Evolutionary conservation across 805 yeast species (phyloP).

Genomic region (Ogataea ganodermae): DNA sequence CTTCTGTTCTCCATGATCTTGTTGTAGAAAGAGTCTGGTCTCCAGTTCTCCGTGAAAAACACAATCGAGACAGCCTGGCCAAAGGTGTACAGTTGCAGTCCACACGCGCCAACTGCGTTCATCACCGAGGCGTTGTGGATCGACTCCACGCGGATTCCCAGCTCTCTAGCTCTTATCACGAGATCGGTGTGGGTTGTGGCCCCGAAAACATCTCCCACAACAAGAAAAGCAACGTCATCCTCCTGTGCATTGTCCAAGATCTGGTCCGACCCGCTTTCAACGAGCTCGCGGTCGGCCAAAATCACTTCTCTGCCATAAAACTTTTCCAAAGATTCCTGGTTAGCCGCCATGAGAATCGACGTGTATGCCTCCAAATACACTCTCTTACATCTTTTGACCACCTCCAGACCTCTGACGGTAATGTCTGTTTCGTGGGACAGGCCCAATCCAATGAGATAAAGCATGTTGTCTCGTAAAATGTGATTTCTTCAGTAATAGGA

Average conservation of each 20-base stretch:
- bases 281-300: conserved; percentile 92
- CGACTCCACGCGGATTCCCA: conserved; percentile 73
- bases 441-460: conserved; percentile 90
- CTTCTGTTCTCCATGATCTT: conserved; percentile 86
- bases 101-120: conserved; percentile 99
- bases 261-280: conserved; percentile 83
- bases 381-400: conserved; percentile 78
- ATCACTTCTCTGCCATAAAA: conserved; percentile 85
- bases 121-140: conserved; percentile 95
- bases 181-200: conserved; percentile 98
- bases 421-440: conserved; percentile 86
- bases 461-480: conserved; percentile 48
- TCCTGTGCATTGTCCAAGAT: conserved; percentile 74
- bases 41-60: conserved; percentile 93
- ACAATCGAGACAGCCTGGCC: conserved; percentile 98
- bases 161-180: conserved; percentile 86
- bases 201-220: conserved; percentile 97
- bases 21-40: conserved; percentile 92
- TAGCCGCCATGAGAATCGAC: conserved; percentile 92
- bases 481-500: no score
- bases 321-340: conserved; percentile 68
- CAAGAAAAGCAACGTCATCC: conserved; percentile 90
- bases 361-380: conserved; percentile 97
- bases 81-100: conserved; percentile 89
- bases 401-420: conserved; percentile 90